Evolutionary conservation across 805 yeast genomes (phyloP).

Genomic region (Candida boleticola): DNA sequence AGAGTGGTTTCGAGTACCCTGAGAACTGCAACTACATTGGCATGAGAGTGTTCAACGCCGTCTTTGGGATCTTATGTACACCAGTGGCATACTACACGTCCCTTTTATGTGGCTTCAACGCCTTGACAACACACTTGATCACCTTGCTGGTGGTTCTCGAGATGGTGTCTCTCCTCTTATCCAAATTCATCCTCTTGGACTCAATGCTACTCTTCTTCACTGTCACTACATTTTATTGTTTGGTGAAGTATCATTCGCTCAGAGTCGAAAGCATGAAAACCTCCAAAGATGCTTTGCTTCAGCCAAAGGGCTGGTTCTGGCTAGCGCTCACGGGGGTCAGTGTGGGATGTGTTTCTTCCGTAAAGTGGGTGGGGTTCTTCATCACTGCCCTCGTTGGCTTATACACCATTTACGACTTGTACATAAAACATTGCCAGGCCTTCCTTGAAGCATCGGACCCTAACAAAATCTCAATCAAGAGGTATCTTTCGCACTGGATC

Average conservation of each 20-base stretch:
- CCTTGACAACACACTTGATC: conserved; percentile 72
- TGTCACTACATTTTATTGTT: conserved; percentile 40
- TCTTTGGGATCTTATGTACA: conserved; percentile 77
- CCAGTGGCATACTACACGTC: conserved; percentile 87
- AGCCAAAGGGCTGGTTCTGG: conserved; percentile 48
- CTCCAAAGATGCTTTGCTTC: conserved; percentile 13
- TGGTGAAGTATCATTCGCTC: conserved; percentile 47
- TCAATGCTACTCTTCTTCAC: conserved; percentile 90
- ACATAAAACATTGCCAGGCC: conserved; percentile 41
- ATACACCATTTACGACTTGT: conserved; percentile 54
- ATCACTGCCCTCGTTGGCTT: conserved; percentile 60
- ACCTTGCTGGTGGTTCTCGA: conserved; percentile 81
- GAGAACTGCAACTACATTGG: conserved; percentile 72
- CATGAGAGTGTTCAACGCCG: conserved; percentile 87
- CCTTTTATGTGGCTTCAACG: conserved; percentile 68
- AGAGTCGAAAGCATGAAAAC: conserved; percentile 38
- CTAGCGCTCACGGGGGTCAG: conserved; percentile 59
- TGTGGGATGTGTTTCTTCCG: conserved; percentile 80
- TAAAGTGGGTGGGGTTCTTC: conserved; percentile 83
- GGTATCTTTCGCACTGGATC: conserved; percentile 66
- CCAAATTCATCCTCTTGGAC: conserved; percentile 87
- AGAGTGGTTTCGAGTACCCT: conserved; percentile 77
- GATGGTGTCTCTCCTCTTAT: conserved; percentile 77
- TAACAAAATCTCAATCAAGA: conserved; percentile 11
- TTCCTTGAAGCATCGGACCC: conserved; percentile 16